Evolutionary conservation across 768 basidiomycete species (phyloP), one percentile per base, ranked within the genome.

Genomic region (Hericium erinaceus): DNA sequence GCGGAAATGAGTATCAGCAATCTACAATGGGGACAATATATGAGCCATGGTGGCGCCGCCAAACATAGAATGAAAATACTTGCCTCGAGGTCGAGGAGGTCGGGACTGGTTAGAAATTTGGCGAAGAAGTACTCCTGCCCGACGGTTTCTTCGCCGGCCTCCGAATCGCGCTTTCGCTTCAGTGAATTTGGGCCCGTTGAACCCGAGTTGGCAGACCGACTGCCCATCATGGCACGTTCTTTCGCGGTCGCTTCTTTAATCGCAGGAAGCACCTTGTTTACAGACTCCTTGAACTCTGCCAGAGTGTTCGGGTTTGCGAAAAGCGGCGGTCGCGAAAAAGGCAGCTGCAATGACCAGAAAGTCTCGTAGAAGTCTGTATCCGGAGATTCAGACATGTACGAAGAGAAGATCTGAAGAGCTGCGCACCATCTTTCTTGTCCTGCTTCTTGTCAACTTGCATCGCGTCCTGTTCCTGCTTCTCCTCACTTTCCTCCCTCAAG

Each of bases 1-100:
- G n/a, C 93, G 87, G 75, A 97, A 97, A 64, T 89, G 82, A 0
- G 89, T 89, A 65, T 95, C 93, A 20, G 92, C 87, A 54, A 95
- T 81, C 92, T 94, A 66, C 7, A 60, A 52, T 48, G 33, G 5
- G 39, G 7, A 33, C 26, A 2, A 22, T 15, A 22, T 8, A 11
- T 12, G 44, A 37, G 16, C 38, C 24, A n/a, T 22, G 16, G 20
- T 58, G 15, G 46, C 44, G 20, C 18, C 44, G 20, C 18, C 5
- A 41, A 18, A 20, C 9, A 18, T 1, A 13, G 24, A 52, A 2
- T n/a, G 48, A 20, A 7, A 9, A 5, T 20, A 18, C 77, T 52
- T 53, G 92, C 93, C 79, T 97, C 92, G 50, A 94, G 83, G 54
- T 89, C 92, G 15, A 94, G 75, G 20, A 97, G 74, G 56, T 93